Conservation (phyloP, 192 early-diverging fungal species). For the Coemansia sp. region DNA sequence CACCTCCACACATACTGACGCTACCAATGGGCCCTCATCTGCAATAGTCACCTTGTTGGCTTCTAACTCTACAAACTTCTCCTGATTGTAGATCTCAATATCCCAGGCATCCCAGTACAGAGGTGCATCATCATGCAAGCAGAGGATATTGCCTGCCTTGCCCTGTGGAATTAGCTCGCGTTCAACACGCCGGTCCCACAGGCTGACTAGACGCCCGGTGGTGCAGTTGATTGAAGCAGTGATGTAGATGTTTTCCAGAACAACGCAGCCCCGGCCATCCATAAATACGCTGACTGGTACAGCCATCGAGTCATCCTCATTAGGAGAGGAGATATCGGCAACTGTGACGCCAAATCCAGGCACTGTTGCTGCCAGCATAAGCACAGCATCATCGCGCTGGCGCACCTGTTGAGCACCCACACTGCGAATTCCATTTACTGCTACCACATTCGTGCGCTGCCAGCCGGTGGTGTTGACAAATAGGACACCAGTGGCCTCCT, state of each 20-base stretch:
- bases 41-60: constrained; percentile 52
- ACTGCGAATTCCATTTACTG: constrained; percentile 50
- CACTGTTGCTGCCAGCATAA: constrained; percentile 33
- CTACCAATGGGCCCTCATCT: constrained; percentile 81
- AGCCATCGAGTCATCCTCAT: background rate
- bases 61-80: constrained; percentile 70
- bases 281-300: constrained; percentile 35
- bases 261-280: constrained; percentile 28
- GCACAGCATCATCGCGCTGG: constrained; percentile 25
- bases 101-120: constrained; percentile 86
- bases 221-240: constrained; percentile 62
- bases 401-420: constrained; percentile 27
- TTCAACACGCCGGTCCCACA: constrained; percentile 60
- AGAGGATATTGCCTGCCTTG: constrained; percentile 65
- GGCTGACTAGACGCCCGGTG: constrained; percentile 69
- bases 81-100: constrained; percentile 92
- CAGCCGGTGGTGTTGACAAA: constrained; percentile 70
- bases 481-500: constrained; percentile 32
- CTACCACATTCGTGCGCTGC: constrained; percentile 68
- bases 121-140: constrained; percentile 84
- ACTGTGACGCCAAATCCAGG: constrained; percentile 23
- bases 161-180: constrained; percentile 54
- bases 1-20: constrained; percentile 67
- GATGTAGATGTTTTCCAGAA: constrained; percentile 79
- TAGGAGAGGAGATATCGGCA: constrained; percentile 6